Conservation (phyloP, 1,284 basidiomycete genomes). For the Fomitopsis pinicola region DNA sequence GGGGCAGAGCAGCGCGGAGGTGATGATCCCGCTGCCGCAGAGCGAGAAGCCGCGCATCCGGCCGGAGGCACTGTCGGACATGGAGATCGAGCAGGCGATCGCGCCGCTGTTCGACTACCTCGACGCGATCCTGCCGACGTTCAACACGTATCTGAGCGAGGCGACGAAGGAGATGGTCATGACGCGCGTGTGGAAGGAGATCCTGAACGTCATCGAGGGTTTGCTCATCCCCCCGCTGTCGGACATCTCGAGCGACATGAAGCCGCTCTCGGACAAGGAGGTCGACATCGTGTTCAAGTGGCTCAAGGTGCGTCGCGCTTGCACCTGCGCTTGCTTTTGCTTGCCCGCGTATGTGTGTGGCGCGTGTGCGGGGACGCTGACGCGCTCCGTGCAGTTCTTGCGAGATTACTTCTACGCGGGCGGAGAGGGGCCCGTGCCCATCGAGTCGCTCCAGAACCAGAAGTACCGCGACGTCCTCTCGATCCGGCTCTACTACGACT, state of each 20-base stretch:
- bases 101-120: constrained; percentile 94
- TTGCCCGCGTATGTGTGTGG: neutral
- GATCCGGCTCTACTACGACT: constrained; percentile 91
- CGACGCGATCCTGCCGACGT: constrained; percentile 88
- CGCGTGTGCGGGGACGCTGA: neutral
- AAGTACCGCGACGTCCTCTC: constrained; percentile 93
- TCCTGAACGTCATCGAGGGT: constrained; percentile 83
- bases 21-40: constrained; percentile 73
- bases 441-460: constrained; percentile 90
- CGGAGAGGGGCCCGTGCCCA: constrained; percentile 86
- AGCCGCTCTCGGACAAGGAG: constrained; percentile 89
- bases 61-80: constrained; percentile 79
- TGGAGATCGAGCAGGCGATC: constrained; percentile 95
- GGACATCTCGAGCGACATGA: constrained; percentile 87
- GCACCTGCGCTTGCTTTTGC: neutral
- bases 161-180: constrained; percentile 92
- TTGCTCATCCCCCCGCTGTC: constrained; percentile 91
- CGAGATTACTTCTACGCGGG: constrained; percentile 94
- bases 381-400: constrained; percentile 59
- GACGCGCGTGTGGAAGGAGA: constrained; percentile 95
- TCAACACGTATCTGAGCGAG: constrained; percentile 85
- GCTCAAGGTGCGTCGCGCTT: constrained; percentile 70
- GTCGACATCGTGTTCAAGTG: constrained; percentile 98
- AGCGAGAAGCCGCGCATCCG: constrained; percentile 66
- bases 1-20: constrained; percentile 57